Evolutionary conservation across 345 rosid genomes (phyloP), one percentile per base, ranked within the genome.

Genomic region (Acer campestre): DNA sequence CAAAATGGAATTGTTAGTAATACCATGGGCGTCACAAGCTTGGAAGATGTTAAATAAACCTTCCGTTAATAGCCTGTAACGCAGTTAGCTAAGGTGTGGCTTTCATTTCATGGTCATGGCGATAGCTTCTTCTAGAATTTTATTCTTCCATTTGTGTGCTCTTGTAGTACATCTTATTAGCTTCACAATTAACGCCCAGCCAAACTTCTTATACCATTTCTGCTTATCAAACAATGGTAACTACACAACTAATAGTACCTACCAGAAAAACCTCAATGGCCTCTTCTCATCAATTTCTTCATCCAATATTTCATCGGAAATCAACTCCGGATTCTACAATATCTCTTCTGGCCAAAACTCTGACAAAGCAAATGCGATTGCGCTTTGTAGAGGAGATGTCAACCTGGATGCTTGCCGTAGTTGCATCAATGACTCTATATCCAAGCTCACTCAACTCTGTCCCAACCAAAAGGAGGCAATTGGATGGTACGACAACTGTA

Each of bases 301-400:
- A 6, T 31, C 35, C 35, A 31, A 31, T 23, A 78, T 6, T 77
- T 17, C 64, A 14, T 17, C 64, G 7, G 11, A 68, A 1, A 23
- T 61, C 56, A 6, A 49, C 44, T 27, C 63, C 8, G 87, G 85
- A 1, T 84, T 82, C 75, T 55, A 65, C 48, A 82, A 77, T 65
- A 4, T 29, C 13, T 72, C 82, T 0, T 27, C 40, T 4, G 80
- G 85, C n/a, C 31, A 61, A 31, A 31, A 20, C 48, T 5, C 69
- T 3, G 78, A 82, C 80, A 70, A 62, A 42, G 88, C 78, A 71
- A 77, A 86, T 68, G 82, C 80, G 5, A 74, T 87, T 13, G 79
- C 66, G 7, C 85, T 82, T 2, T 87, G 92, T 78, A 78, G 89
- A 59, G 92, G 92, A 1, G 90, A 87, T 38, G 68, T 77, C 38